Conservation (phyloP, 192 early-diverging fungal genomes). For the Coemansia aciculifera region DNA sequence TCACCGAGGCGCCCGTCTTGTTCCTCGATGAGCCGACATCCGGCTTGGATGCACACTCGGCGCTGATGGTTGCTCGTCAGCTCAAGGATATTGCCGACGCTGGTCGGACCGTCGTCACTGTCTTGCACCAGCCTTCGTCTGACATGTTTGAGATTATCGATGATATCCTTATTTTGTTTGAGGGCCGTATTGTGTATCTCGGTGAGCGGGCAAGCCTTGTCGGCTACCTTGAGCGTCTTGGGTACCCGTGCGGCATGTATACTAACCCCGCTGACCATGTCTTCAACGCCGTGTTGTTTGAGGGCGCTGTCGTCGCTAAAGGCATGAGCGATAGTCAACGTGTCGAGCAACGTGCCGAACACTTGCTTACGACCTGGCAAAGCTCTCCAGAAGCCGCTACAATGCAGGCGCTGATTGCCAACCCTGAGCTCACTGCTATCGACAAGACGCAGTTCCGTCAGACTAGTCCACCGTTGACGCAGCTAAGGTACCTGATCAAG, state of each 20-base stretch:
- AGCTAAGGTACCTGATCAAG: constrained; percentile 49
- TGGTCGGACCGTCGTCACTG: constrained; percentile 49
- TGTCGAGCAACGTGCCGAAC: constrained; percentile 14
- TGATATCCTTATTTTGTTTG: constrained; percentile 65
- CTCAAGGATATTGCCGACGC: constrained; percentile 47
- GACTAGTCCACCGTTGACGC: constrained; percentile 24
- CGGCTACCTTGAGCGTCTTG: constrained; percentile 50
- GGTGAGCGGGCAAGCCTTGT: constrained; percentile 54
- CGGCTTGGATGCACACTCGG: constrained; percentile 63
- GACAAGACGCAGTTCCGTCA: constrained; percentile 28
- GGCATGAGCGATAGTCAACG: constrained; percentile 7
- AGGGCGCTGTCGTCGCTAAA: not conserved
- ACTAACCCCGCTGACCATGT: constrained; percentile 62
- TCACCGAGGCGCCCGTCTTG: constrained; percentile 67
- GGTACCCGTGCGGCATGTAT: constrained; percentile 56
- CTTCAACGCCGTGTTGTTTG: constrained; percentile 61
- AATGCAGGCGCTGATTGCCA: constrained; percentile 19
- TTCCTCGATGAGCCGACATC: constrained; percentile 76
- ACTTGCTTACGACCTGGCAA: constrained; percentile 48
- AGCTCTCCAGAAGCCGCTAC: constrained; percentile 22
- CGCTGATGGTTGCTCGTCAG: constrained; percentile 53
- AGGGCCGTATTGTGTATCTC: constrained; percentile 71
- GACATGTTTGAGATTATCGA: constrained; percentile 68
- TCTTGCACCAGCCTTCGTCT: constrained; percentile 60
- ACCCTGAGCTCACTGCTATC: constrained; percentile 31